phyloP scores from a whole-genome alignment of 208 protist species.

The Leishmania gerbilli region DNA sequence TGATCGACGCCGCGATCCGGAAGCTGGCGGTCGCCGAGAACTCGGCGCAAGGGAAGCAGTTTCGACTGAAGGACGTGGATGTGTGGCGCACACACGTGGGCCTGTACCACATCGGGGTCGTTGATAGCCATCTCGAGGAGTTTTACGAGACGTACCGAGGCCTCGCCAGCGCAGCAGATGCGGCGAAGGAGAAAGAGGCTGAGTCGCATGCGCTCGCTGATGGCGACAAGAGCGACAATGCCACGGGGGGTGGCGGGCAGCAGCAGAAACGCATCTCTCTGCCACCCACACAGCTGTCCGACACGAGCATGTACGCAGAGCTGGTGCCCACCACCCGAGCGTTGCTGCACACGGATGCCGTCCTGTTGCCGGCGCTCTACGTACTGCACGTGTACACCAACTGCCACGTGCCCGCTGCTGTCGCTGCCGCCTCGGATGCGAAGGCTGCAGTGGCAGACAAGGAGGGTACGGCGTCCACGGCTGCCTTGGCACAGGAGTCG shows the following conservation, averaged over 20 bases:
- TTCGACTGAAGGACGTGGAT: conserved; percentile 48
- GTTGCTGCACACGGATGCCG: conserved; percentile 73
- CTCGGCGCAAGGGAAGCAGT: conserved; percentile 28
- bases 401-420: conserved; percentile 1
- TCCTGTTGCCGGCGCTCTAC: conserved; percentile 65
- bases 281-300: conserved; percentile 30
- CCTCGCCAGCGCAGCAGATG: conserved; percentile 8
- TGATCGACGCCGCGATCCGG: conserved; percentile 35
- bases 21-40: conserved; percentile 46
- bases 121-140: conserved; percentile 34
- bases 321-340: conserved; percentile 52
- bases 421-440: neutral
- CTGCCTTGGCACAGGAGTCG: neutral
- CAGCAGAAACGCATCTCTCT: conserved; percentile 4
- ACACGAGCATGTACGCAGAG: conserved; percentile 32
- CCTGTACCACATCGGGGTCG: conserved; percentile 46
- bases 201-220: neutral
- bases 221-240: neutral
- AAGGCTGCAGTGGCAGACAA: neutral
- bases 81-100: conserved; percentile 52
- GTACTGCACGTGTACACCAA: conserved; percentile 42
- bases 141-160: conserved; percentile 40
- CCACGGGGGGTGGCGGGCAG: neutral
- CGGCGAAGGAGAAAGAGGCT: neutral
- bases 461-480: neutral